phyloP scores from a whole-genome alignment of 129 eudicot species.

The Heracleum sosnowskyi region DNA sequence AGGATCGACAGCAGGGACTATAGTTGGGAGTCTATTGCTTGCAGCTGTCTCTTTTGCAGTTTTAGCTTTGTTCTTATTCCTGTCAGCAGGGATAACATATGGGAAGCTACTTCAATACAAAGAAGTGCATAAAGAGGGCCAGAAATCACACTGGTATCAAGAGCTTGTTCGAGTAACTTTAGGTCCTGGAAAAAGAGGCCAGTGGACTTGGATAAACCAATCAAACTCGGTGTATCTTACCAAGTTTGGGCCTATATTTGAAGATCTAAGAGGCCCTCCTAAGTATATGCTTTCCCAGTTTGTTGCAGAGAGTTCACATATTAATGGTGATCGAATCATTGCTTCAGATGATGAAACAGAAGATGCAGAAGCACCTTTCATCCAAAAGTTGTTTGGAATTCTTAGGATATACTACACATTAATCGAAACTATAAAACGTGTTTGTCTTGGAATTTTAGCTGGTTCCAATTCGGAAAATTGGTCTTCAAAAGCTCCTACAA shows the following conservation, averaged over 20 bases:
- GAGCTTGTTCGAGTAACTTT: slow-evolving; percentile 67
- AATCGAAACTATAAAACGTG: slow-evolving; percentile 64
- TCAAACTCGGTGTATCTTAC: slow-evolving; percentile 35
- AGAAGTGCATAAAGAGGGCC: slow-evolving; percentile 76
- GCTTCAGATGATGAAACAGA: slow-evolving; percentile 97
- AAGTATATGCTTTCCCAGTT: slow-evolving; percentile 94
- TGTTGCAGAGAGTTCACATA: slow-evolving; percentile 31
- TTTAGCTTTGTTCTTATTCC: slow-evolving; percentile 53
- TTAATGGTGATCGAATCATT: slow-evolving; percentile 46
- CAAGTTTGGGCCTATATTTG: slow-evolving; percentile 70
- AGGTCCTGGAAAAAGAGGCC: slow-evolving; percentile 96
- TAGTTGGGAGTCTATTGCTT: slow-evolving; percentile 48
- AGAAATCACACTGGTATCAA: slow-evolving; percentile 78
- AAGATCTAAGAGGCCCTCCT: slow-evolving; percentile 95
- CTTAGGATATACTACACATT: slow-evolving; percentile 80
- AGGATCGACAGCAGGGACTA: slow-evolving; percentile 47
- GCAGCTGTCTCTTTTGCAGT: slow-evolving; percentile 44
- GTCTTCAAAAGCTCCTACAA: slow-evolving; percentile 49
- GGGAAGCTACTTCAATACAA: slow-evolving; percentile 93
- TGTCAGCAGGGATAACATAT: slow-evolving; percentile 66
- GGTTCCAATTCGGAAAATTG: slow-evolving; percentile 48
- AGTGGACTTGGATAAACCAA: slow-evolving; percentile 83
- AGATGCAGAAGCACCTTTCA: slow-evolving; percentile 89
- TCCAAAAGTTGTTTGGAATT: slow-evolving; percentile 82
- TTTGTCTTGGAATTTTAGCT: slow-evolving; percentile 53